Base-by-base conservation (phyloP, 495 filamentous ascomycete species). In the Haplographium delicatum region DNA sequence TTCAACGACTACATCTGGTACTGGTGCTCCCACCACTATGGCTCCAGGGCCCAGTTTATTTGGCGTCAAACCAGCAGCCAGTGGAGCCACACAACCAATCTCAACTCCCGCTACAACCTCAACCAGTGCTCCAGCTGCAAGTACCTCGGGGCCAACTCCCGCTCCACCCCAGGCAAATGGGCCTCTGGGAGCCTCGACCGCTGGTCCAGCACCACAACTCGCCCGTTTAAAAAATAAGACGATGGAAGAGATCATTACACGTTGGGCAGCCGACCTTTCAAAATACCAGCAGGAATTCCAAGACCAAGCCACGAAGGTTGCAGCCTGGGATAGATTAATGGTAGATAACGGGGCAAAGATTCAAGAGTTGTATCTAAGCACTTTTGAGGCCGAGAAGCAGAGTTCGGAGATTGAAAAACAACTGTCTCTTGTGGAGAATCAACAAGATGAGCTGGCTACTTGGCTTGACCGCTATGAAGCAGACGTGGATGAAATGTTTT, bases 201-300 rank as follows among this genome's bases (percentile, higher is more conserved):
- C 78, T 33, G 90, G 89, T 0, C 89, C 88, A 5, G 63, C 80
- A 2, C 88, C 90, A n/a, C 78, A 84, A 18, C 79, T 88, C 58
- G 91, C 91, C 1, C 88, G 93, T 10, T 72, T 99, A 18, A 95
- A 94, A 72, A 95, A 95, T 64, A 97, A 95, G 71, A 94, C 91
- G 1, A 97, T 99, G 91, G 93, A 97, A 61, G 94, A 99, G 65
- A 97, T 99, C 57, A 89, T 99, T 60, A 96, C 86, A n/a, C 81
- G 88, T 15, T 99, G 94, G 94, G 93, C 93, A 0, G 85, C 88
- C 0, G 93, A 97, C 62, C 78, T 97, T 23, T 83, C 88, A 50
- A 93, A 94, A 61, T 96, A 97, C 62, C 91, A 96, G 63, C 89
- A 91, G 62, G 88, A 95, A 38, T 99, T 97, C 72, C 86, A 89